Percentiles rank a stretch among this genome's conserved stretches.
Evolutionary conservation across 345 rosid genomes (phyloP).

Genomic region (Citrus medica): DNA sequence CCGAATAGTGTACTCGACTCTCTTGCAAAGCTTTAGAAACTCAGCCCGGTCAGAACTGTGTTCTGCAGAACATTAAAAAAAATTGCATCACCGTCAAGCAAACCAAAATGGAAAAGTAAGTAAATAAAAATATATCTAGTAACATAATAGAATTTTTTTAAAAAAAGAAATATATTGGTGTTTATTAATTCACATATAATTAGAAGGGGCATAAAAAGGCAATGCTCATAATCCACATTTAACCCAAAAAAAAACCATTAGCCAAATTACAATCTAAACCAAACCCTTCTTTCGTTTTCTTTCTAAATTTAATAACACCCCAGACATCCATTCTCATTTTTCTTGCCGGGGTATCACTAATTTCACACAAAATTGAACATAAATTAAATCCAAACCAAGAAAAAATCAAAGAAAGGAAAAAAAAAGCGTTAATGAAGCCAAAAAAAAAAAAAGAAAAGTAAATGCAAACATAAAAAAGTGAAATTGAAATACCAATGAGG

Average conservation of each 20-base stretch:
- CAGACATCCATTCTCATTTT: neutral
- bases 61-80: slow-evolving; percentile 38
- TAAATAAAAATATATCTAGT: neutral
- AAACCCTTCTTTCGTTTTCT: neutral
- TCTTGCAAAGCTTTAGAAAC: slow-evolving; percentile 86
- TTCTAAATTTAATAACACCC: neutral
- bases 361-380: neutral
- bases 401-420: neutral
- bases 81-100: neutral
- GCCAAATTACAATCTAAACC: neutral
- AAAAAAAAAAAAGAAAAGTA: neutral
- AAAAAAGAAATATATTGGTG: neutral
- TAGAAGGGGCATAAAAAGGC: neutral
- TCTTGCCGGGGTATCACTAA: neutral
- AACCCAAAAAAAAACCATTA: neutral
- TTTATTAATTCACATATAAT: neutral
- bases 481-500: slow-evolving; percentile 59
- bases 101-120: neutral
- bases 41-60: slow-evolving; percentile 65
- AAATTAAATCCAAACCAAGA: neutral
- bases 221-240: neutral
- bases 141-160: neutral
- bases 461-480: neutral
- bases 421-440: neutral
- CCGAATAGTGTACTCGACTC: slow-evolving; percentile 90